Evolutionary conservation across 2,329 filamentous ascomycete species (phyloP), one percentile per base, ranked within the genome.

Genomic region (Xylariaceae sp.): DNA sequence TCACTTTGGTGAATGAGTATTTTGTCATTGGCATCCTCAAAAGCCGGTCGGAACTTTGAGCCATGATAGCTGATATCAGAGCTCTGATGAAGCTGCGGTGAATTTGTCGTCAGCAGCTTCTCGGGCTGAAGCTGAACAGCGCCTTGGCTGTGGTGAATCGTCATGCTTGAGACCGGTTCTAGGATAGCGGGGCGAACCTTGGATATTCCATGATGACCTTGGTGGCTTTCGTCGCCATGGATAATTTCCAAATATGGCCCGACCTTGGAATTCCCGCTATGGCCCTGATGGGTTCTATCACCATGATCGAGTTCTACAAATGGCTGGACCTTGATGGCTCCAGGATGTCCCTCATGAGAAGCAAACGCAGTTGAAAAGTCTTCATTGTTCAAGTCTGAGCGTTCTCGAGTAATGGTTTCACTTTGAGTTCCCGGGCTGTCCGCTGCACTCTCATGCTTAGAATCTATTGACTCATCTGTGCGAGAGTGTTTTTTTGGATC

Each of bases 121-220:
- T n/a, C n/a, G n/a, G 30, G 30, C 30, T 32, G 6, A 8, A 6
- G 6, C 15, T 8, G 30, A 13, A 8, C 30, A 8, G 13, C 4
- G 13, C 30, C 6, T 32, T 32, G 6, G 13, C 15, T 32, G 30
- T 7, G 13, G 30, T 6, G 33, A 6, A 18, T 17, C 15, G 15
- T 12, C 8, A 35, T 35, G 16, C 44, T 35, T 15, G 26, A 19
- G 16, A 22, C 19, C 33, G 22, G 11, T 34, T 15, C 34, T 3
- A 29, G 33, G n/a, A 41, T 33, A 28, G 53, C 41, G 34, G 50
- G 46, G 17, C 49, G 50, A 19, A 59, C 49, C 43, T 53, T 56
- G 1, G 52, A 56, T 13, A 53, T 39, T 12, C 42, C 42, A 24
- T 38, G 37, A 26, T 49, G 47, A 6, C 42, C 49, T 12, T 39